phyloP scores from a whole-genome alignment of 2,329 filamentous ascomycete genomes.

The Tympanopsis confertula region DNA sequence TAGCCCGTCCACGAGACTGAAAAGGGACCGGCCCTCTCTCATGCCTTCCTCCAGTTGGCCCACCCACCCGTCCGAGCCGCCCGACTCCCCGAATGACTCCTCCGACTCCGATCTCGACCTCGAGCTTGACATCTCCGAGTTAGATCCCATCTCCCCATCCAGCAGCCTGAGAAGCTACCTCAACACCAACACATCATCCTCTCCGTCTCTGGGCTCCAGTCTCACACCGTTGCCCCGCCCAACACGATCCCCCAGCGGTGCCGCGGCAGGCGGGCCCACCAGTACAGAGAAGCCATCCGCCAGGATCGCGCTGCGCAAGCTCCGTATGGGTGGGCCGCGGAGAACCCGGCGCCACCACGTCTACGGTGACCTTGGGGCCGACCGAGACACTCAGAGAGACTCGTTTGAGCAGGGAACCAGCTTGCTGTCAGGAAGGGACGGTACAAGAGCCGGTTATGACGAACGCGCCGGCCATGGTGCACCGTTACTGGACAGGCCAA shows the following conservation, averaged over 20 bases:
- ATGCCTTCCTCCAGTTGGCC: too few species aligned
- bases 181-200: conserved; percentile 21
- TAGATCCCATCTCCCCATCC: neutral
- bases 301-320: conserved; percentile 59
- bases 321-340: conserved; percentile 55
- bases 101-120: conserved; percentile 68
- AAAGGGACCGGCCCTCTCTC: too few species aligned
- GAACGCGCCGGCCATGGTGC: conserved; percentile 57
- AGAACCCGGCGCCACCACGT: conserved; percentile 39
- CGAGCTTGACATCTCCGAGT: conserved; percentile 44
- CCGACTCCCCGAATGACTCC: conserved; percentile 54
- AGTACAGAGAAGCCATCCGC: conserved; percentile 31
- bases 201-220: conserved; percentile 11
- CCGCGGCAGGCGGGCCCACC: neutral
- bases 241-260: conserved; percentile 27
- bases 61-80: conserved; percentile 46
- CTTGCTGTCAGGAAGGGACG: conserved; percentile 30
- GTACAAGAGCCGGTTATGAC: conserved; percentile 15
- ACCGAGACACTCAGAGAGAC: conserved; percentile 35
- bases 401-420: conserved; percentile 33
- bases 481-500: conserved; percentile 48
- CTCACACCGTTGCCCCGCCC: conserved; percentile 11
- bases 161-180: conserved; percentile 81
- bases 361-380: conserved; percentile 48
- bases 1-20: too few species aligned